These are phyloP conservation scores for Umbelopsis sp. DNA, from an alignment of 371 early-diverging fungal genomes.

Conservation along the genomic window DNA sequence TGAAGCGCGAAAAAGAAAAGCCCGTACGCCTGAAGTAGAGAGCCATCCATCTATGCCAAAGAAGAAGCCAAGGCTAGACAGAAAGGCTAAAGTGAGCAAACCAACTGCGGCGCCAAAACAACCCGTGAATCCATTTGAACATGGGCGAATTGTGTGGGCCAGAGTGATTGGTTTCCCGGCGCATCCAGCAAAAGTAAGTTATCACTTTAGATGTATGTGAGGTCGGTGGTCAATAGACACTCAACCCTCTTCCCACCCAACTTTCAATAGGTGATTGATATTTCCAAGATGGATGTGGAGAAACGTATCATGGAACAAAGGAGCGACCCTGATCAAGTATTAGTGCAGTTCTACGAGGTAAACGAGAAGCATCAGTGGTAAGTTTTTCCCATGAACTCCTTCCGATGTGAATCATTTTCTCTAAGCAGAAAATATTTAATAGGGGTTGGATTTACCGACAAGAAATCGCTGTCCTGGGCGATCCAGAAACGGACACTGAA, in stretches of 20 bases:
- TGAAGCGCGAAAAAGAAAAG: conserved; percentile 17
- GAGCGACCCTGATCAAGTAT: conserved; percentile 19
- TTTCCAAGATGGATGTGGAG: conserved; percentile 26
- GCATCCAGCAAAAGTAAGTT: conserved; percentile 45
- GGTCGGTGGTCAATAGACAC: background rate
- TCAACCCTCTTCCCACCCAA: background rate
- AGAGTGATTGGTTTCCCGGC: conserved; percentile 47
- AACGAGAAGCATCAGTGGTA: conserved; percentile 43
- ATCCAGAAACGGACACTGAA: conserved; percentile 30
- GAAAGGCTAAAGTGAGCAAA: too few species aligned
- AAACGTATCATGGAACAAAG: conserved; percentile 25
- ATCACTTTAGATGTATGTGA: too few species aligned
- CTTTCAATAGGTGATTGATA: conserved; percentile 32
- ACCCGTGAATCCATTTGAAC: background rate
- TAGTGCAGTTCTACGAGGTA: conserved; percentile 39
- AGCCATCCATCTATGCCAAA: conserved; percentile 9
- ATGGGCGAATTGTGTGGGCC: conserved; percentile 48
- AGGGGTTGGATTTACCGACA: conserved; percentile 47
- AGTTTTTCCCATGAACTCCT: conserved; percentile 6
- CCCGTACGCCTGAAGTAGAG: background rate
- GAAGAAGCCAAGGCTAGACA: conserved; percentile 13
- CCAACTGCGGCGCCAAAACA: background rate
- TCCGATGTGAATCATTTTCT: background rate
- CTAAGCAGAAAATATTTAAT: background rate
- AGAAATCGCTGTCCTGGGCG: conserved; percentile 37